Percentiles rank a stretch among this genome's conserved stretches.
Evolutionary conservation across 2,329 filamentous ascomycete species (phyloP).

Genomic region (Aureobasidium subglaciale): DNA sequence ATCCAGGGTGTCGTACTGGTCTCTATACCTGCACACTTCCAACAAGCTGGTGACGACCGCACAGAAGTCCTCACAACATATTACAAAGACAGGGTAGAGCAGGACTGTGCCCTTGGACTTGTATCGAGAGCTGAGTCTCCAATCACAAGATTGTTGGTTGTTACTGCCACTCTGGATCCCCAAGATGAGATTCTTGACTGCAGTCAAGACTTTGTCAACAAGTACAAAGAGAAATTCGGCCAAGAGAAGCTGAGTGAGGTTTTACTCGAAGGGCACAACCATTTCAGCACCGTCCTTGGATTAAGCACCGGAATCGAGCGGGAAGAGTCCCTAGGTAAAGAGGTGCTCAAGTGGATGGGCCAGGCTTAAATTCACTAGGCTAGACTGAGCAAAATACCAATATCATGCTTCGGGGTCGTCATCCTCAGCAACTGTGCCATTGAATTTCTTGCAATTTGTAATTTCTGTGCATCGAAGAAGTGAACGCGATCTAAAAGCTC

Average conservation of each 20-base stretch:
- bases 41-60: conserved; percentile 15
- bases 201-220: conserved; percentile 21
- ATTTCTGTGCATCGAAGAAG: neutral
- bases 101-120: conserved; percentile 20
- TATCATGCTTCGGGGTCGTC: neutral
- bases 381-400: too few relatives aligned
- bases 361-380: neutral
- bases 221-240: conserved; percentile 19
- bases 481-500: neutral
- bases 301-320: conserved; percentile 21
- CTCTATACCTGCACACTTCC: conserved; percentile 24
- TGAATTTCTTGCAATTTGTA: neutral
- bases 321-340: conserved; percentile 23
- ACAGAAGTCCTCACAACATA: conserved; percentile 19
- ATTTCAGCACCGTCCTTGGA: conserved; percentile 21
- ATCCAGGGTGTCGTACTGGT: conserved; percentile 23
- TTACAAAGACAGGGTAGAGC: conserved; percentile 19
- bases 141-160: conserved; percentile 18
- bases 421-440: neutral
- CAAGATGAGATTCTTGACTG: conserved; percentile 22
- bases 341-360: conserved; percentile 11
- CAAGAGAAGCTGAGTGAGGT: conserved; percentile 18
- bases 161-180: conserved; percentile 24
- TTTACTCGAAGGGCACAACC: conserved; percentile 24
- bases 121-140: neutral